A percentile compares a stretch with the other conserved stretches of the same genome.
Evolutionary conservation across 225 moss, liverwort and hornwort species (phyloP).

Genomic region (Physcomitrium patens): DNA sequence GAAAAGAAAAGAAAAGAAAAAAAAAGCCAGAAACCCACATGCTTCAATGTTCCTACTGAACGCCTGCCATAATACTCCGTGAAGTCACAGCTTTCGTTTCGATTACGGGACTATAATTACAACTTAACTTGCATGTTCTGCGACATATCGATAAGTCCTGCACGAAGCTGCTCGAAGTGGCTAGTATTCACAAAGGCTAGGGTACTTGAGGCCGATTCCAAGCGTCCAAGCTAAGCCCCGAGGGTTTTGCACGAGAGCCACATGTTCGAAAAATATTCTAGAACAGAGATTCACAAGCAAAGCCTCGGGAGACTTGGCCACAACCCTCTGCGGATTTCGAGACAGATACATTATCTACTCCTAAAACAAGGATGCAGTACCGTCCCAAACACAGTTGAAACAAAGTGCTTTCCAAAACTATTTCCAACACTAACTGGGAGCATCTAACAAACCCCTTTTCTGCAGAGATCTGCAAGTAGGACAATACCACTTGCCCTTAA

Average conservation of each 20-base stretch:
- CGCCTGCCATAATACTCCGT: too few species aligned
- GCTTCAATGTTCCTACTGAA: too few species aligned
- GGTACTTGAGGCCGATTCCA: slow-evolving; percentile 10
- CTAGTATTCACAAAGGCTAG: slow-evolving; percentile 27
- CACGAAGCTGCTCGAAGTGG: slow-evolving; percentile 3
- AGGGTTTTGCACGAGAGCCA: not conserved
- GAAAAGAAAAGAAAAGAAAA: too few species aligned
- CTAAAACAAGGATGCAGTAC: slow-evolving; percentile 1
- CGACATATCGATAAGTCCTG: not conserved
- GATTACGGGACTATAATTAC: not conserved
- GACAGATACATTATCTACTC: slow-evolving; percentile 23
- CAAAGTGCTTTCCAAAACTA: slow-evolving; percentile 1
- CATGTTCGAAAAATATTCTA: slow-evolving; percentile 7
- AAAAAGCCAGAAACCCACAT: too few species aligned
- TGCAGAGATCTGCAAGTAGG: slow-evolving; percentile 77
- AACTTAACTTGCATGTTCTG: slow-evolving; percentile 16
- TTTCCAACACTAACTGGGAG: slow-evolving; percentile 44
- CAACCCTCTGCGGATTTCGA: slow-evolving; percentile 3
- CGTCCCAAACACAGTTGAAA: not conserved
- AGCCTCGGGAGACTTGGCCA: slow-evolving; percentile 3
- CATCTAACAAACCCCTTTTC: slow-evolving; percentile 76
- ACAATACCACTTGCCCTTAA: slow-evolving; percentile 98
- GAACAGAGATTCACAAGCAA: slow-evolving; percentile 20
- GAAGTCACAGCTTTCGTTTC: too few species aligned
- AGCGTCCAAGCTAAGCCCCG: slow-evolving; percentile 14